Evolutionary conservation across 2,329 filamentous ascomycete genomes (phyloP).

Genomic region (Polychaeton citri): DNA sequence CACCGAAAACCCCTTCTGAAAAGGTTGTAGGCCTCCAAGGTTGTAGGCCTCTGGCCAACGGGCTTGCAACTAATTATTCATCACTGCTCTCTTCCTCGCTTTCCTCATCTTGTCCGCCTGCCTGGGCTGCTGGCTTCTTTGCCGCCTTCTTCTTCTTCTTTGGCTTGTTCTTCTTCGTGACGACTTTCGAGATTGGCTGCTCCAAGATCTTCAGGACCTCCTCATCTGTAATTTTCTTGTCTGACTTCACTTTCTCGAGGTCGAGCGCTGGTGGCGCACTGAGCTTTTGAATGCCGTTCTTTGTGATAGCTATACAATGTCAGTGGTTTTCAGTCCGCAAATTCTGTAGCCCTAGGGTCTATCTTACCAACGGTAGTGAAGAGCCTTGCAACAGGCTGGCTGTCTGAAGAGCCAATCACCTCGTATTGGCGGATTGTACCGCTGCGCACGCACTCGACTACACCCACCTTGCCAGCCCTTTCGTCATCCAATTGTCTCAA

Average conservation of each 20-base stretch:
- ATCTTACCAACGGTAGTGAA: slow-evolving; percentile 88
- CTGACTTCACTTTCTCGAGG: slow-evolving; percentile 71
- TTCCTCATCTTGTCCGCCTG: slow-evolving; percentile 17
- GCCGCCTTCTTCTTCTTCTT: slow-evolving; percentile 77
- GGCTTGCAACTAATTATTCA: not conserved
- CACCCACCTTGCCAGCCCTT: slow-evolving; percentile 85
- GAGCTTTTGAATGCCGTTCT: slow-evolving; percentile 87
- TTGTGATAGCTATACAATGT: slow-evolving; percentile 63
- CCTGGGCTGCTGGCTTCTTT: slow-evolving; percentile 41
- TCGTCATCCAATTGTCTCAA: slow-evolving; percentile 94
- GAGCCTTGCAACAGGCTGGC: slow-evolving; percentile 67
- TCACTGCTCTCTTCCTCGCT: slow-evolving; percentile 15
- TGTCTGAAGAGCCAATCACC: slow-evolving; percentile 87
- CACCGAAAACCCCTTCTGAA: no score
- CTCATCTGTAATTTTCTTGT: slow-evolving; percentile 96
- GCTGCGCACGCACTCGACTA: slow-evolving; percentile 88
- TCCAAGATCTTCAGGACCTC: slow-evolving; percentile 91
- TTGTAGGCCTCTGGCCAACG: no score
- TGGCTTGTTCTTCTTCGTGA: slow-evolving; percentile 64
- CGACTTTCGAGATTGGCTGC: slow-evolving; percentile 57
- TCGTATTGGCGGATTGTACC: slow-evolving; percentile 94
- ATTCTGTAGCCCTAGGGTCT: not conserved
- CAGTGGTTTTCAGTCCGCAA: no score
- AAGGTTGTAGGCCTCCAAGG: no score
- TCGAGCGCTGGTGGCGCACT: slow-evolving; percentile 65